Percentiles rank a stretch among this genome's conserved stretches.
Evolutionary conservation across 1,139 yeast species (phyloP).

Genomic region (Geotrichum phurueaensis): DNA sequence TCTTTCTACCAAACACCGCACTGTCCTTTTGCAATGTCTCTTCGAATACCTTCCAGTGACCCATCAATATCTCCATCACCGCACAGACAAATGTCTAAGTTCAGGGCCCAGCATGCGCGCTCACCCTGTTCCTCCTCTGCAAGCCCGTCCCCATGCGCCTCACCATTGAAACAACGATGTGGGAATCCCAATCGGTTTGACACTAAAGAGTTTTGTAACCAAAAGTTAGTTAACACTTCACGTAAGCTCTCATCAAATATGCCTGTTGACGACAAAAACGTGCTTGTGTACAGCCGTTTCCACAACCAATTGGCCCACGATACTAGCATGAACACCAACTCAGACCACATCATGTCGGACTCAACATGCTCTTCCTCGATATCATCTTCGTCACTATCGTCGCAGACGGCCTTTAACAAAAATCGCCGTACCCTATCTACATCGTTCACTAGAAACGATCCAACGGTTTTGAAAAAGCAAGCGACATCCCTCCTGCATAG

Average conservation of each 20-base stretch:
- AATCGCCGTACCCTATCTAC: constrained; percentile 10
- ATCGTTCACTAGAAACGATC: constrained; percentile 3
- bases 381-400: neutral
- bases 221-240: neutral
- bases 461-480: constrained; percentile 5
- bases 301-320: neutral
- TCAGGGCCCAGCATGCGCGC: constrained; percentile 9
- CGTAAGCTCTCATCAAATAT: neutral
- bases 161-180: constrained; percentile 11
- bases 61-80: constrained; percentile 17
- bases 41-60: constrained; percentile 15
- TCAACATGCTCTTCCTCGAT: neutral
- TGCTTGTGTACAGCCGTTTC: neutral
- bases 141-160: constrained; percentile 13
- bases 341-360: constrained; percentile 13
- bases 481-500: constrained; percentile 13
- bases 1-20: neutral
- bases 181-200: constrained; percentile 6
- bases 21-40: constrained; percentile 4
- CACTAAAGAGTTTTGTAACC: neutral
- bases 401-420: neutral
- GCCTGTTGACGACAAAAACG: neutral
- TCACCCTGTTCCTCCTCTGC: constrained; percentile 13
- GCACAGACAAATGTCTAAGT: constrained; percentile 14
- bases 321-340: neutral